Percentiles rank a stretch among this genome's conserved stretches.
Conservation (phyloP, 192 early-diverging fungal genomes). For the Podila clonocystis region DNA sequence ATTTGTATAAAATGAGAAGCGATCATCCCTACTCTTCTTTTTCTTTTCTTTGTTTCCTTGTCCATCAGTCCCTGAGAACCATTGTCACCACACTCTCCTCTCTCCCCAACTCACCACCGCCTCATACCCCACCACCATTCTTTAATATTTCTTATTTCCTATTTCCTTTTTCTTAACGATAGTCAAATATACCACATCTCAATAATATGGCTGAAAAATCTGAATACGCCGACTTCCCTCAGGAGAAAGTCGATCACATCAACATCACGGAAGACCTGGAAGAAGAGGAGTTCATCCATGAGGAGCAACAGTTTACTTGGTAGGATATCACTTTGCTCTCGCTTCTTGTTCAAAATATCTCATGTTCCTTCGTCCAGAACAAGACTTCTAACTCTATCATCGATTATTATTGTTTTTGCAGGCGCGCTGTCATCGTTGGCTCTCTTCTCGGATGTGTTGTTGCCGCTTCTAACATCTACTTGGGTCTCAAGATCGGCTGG, state of each 20-base stretch:
- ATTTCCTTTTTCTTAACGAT: not conserved
- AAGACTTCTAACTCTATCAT: not conserved
- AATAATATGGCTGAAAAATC: conserved; percentile 8
- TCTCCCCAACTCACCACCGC: not conserved
- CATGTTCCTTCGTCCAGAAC: too few species aligned
- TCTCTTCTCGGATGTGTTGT: conserved; percentile 70
- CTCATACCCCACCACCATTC: not conserved
- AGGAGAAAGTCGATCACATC: conserved; percentile 1
- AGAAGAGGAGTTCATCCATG: conserved; percentile 28
- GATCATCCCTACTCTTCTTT: too few species aligned
- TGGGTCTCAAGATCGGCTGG: conserved; percentile 73
- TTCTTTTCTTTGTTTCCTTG: conserved; percentile 3
- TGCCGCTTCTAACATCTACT: conserved; percentile 75
- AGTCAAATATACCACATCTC: not conserved
- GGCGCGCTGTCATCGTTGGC: conserved; percentile 59
- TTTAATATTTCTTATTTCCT: not conserved
- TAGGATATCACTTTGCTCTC: not conserved
- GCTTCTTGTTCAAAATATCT: not conserved
- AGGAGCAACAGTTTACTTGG: conserved; percentile 39
- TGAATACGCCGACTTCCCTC: conserved; percentile 1
- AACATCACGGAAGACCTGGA: conserved; percentile 5
- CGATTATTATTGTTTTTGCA: not conserved
- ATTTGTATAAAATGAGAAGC: not conserved
- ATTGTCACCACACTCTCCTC: not conserved
- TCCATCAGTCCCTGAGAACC: conserved; percentile 5